Evolutionary conservation across 768 basidiomycete genomes (phyloP).

Genomic region (Serendipita indica): DNA sequence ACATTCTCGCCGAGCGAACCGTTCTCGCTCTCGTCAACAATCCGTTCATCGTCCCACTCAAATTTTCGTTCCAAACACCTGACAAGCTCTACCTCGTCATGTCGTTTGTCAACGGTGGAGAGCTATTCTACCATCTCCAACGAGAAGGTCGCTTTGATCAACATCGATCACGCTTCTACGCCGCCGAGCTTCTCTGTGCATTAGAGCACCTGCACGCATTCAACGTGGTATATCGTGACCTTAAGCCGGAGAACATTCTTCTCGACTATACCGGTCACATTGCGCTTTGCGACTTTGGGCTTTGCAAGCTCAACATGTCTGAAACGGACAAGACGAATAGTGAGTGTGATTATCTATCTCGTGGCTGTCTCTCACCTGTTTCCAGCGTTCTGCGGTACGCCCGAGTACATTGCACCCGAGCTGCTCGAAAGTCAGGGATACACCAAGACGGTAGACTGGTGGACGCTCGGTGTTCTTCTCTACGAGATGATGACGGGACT

Average conservation of each 20-base stretch:
- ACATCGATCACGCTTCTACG: slow-evolving; percentile 86
- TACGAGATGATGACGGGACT: slow-evolving; percentile 99
- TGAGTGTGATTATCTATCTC: slow-evolving; percentile 25
- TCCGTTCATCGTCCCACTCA: slow-evolving; percentile 97
- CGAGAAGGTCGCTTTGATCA: slow-evolving; percentile 94
- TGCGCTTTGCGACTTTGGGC: slow-evolving; percentile 92
- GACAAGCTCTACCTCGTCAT: slow-evolving; percentile 96
- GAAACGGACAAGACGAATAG: slow-evolving; percentile 96
- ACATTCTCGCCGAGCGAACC: slow-evolving; percentile 92
- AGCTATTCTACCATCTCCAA: slow-evolving; percentile 95
- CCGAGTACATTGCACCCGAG: slow-evolving; percentile 97
- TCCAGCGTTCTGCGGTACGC: slow-evolving; percentile 91
- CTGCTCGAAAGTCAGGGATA: slow-evolving; percentile 93
- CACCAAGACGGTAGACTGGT: slow-evolving; percentile 98
- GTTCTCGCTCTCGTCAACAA: slow-evolving; percentile 95
- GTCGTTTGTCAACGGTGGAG: slow-evolving; percentile 97
- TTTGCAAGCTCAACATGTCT: slow-evolving; percentile 94
- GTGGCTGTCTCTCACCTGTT: slow-evolving; percentile 14
- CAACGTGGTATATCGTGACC: slow-evolving; percentile 95
- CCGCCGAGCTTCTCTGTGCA: slow-evolving; percentile 90
- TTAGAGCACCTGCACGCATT: slow-evolving; percentile 93
- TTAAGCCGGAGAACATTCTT: slow-evolving; percentile 97
- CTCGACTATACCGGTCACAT: slow-evolving; percentile 97
- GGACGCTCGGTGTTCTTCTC: slow-evolving; percentile 90
- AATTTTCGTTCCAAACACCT: slow-evolving; percentile 96